Evolutionary conservation across 2,329 filamentous ascomycete species (phyloP), one percentile per base, ranked within the genome.

Genomic region (Botryotinia calthae): DNA sequence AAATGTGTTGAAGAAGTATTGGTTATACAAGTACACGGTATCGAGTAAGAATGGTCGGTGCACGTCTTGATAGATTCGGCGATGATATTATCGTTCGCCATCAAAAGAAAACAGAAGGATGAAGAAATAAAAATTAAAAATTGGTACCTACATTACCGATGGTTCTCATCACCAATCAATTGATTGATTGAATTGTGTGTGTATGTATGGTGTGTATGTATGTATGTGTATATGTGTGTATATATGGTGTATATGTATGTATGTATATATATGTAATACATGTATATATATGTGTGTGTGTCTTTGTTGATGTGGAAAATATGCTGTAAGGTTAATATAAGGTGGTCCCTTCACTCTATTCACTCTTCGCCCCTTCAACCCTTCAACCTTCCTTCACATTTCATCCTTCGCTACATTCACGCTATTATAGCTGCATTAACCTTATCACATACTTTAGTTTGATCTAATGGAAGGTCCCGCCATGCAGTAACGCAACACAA

Each of bases 1-100:
- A 73, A 31, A 78, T 78, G 77, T 79, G 78, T 78, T 77, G 73
- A 46, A 46, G 71, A 34, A 72, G 76, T 74, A 79, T 79, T 79
- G 78, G 77, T 72, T 72, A 68, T 74, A 40, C 34, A 28, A 28
- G 28, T 54, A 16, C 12, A 54, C 28, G n/a, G 51, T 54, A 63
- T 75, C 75, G 73, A 77, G 75, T 78, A 76, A 75, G 75, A 78
- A 70, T 67, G 58, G 40, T 58, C 65, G 58, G 40, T 58, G 76
- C 77, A 78, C 76, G 76, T 79, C 75, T 73, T 66, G n/a, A 54
- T 54, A 62, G n/a, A 61, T 31, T 62, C 59, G 58, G 34, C 58
- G 58, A 61, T 40, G 58, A 61, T 61, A 9, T 14, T 61, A 3
- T n/a, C 12, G 40, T 40, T 61, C n/a, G 31, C 12, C n/a, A n/a